Evolutionary conservation across 495 filamentous ascomycete genomes (phyloP), one percentile per base, ranked within the genome.

Genomic region (Cercophora newfieldiana): DNA sequence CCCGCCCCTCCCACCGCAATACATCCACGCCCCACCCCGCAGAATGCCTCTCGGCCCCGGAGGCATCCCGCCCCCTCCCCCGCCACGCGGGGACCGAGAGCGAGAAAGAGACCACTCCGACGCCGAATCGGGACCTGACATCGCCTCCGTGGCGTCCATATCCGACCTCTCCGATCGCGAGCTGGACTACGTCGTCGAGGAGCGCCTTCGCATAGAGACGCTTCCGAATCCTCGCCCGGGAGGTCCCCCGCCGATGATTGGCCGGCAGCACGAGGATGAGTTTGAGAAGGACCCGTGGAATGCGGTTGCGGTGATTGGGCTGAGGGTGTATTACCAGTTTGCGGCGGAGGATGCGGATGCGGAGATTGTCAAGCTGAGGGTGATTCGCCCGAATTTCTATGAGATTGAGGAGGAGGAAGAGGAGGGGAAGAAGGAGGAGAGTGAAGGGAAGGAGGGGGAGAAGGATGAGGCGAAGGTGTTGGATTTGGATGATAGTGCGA

Each of bases 251-350:
- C 25, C n/a, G 6, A 63, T 26, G 50, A 37, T 2, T 21, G 29
- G 31, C 28, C 21, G 26, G 30, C 49, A 18, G 12, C 63, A 63
- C 25, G 66, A 65, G 22, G 80, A 81, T 55, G 81, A 83, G 55
- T 79, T 83, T 50, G 83, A 80, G 65, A 73, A 69, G 6, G 85
- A 94, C 56, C 90, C 91, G 0, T 97, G 93, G 93, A 95, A 96
- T 74, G 92, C 93, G 0, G 87, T 94, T 0, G 91, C 87, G 50
- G 90, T 94, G 1, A 85, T 95, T 0, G 92, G 92, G 0, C 71
- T 97, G 53, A 81, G 89, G 30, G 86, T 97, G 1, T 95, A 92
- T 74, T 87, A 80, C 64, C 74, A 75, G 83, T 87, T 87, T 2
- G 77, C 80, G 24, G 83, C 86, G 26, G 80, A 81, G 50, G 82